Evolutionary conservation across 768 basidiomycete species (phyloP).

Genomic region (Ramaria sp.): DNA sequence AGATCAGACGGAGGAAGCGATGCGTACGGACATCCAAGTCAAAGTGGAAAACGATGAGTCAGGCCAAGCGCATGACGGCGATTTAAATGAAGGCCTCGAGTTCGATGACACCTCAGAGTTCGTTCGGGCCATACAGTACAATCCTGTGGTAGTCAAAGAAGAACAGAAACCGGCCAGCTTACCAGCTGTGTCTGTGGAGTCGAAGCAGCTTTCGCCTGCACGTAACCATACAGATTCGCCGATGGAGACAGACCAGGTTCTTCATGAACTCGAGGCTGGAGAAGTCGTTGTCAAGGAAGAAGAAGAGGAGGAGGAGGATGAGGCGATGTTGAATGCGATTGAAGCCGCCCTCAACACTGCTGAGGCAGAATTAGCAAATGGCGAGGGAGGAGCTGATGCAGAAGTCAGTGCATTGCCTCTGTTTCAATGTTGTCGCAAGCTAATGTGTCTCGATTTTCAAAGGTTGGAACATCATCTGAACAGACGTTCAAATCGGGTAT

Average conservation of each 20-base stretch:
- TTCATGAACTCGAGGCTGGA: conserved; percentile 75
- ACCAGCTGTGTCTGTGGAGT: conserved; percentile 18
- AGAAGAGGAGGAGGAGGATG: conserved; percentile 44
- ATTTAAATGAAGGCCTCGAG: conserved; percentile 50
- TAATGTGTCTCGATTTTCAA: not conserved
- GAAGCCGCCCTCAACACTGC: conserved; percentile 56
- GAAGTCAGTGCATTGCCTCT: conserved; percentile 23
- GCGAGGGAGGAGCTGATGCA: conserved; percentile 22
- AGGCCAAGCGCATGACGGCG: conserved; percentile 21
- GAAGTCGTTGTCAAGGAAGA: conserved; percentile 75
- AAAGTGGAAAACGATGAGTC: conserved; percentile 36
- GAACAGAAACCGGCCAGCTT: conserved; percentile 26
- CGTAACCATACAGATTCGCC: conserved; percentile 16
- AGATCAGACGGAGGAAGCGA: conserved; percentile 33
- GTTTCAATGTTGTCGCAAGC: conserved; percentile 8
- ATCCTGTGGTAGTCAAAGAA: conserved; percentile 43
- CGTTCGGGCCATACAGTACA: conserved; percentile 71
- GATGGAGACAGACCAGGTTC: conserved; percentile 36
- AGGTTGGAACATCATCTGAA: conserved; percentile 62
- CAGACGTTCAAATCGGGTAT: conserved; percentile 76
- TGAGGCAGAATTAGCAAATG: conserved; percentile 36
- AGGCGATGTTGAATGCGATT: conserved; percentile 71
- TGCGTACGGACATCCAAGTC: conserved; percentile 31
- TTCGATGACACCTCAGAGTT: conserved; percentile 98
- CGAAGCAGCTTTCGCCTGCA: conserved; percentile 12